Evolutionary conservation across 1,284 basidiomycete species (phyloP).

Genomic region (Ustilago trichophora): DNA sequence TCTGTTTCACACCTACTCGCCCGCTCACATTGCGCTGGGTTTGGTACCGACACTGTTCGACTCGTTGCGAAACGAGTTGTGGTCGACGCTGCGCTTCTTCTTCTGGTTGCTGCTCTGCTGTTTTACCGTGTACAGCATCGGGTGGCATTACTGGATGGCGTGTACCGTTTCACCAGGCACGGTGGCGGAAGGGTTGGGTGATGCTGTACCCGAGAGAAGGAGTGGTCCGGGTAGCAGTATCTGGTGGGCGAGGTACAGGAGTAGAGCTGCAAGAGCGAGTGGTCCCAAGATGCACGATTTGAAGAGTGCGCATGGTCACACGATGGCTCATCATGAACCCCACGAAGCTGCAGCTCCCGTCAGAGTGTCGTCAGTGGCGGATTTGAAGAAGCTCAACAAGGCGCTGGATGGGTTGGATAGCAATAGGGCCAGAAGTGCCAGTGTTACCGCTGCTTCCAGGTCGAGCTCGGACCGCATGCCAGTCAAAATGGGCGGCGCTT

Average conservation of each 20-base stretch:
- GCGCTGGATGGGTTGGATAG: constrained; percentile 30
- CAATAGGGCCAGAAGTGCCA: constrained; percentile 16
- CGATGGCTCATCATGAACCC: constrained; percentile 10
- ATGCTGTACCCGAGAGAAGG: constrained; percentile 45
- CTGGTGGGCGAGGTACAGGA: constrained; percentile 58
- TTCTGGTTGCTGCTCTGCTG: constrained; percentile 72
- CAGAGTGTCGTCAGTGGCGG: constrained; percentile 31
- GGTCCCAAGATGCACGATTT: constrained; percentile 17
- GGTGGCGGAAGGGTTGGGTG: constrained; percentile 45
- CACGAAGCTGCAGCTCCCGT: constrained; percentile 40
- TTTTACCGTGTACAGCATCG: constrained; percentile 80
- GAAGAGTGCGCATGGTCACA: background rate
- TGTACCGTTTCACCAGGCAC: constrained; percentile 73
- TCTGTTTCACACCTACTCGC: constrained; percentile 48
- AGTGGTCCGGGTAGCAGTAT: constrained; percentile 53
- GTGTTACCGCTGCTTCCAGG: constrained; percentile 4
- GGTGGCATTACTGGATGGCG: constrained; percentile 83
- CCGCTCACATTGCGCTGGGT: constrained; percentile 55
- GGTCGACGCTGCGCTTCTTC: constrained; percentile 40
- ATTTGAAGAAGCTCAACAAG: constrained; percentile 35
- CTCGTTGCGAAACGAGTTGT: constrained; percentile 28
- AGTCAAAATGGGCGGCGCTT: too few relatives aligned
- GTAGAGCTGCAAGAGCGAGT: constrained; percentile 32
- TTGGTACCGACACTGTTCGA: constrained; percentile 36
- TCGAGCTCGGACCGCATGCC: too few relatives aligned